These are phyloP conservation scores for Crataegus laevigata DNA, from an alignment of 306 rosid species.

Conservation along the genomic window DNA sequence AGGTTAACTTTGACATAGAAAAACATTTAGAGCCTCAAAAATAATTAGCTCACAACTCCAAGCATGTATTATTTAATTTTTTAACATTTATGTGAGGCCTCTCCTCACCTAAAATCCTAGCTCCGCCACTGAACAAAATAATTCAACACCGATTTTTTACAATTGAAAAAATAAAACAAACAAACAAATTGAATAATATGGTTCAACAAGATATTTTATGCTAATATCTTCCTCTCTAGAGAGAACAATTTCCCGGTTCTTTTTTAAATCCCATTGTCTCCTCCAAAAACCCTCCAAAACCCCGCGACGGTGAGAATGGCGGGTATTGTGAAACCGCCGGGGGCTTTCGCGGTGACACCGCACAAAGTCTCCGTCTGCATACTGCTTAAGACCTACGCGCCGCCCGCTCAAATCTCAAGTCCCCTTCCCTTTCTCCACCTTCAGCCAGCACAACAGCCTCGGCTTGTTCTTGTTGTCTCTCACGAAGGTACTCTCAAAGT, in stretches of 20 bases:
- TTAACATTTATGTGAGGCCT: no score
- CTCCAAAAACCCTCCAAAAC: constrained; percentile 1
- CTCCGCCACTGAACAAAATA: no score
- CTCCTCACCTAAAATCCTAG: no score
- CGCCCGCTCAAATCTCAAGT: constrained; percentile 57
- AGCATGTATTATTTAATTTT: no score
- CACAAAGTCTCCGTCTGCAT: constrained; percentile 88
- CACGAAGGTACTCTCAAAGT: constrained; percentile 48
- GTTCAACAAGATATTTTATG: no score
- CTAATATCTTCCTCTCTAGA: not conserved
- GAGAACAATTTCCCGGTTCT: not conserved
- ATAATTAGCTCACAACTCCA: no score
- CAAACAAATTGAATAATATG: not conserved
- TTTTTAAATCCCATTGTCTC: not conserved
- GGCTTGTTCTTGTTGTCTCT: constrained; percentile 72
- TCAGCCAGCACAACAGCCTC: constrained; percentile 74
- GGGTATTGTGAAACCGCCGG: constrained; percentile 59
- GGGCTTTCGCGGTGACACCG: constrained; percentile 70
- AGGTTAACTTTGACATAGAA: no score
- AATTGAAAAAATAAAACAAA: not conserved
- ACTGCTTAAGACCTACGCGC: constrained; percentile 73
- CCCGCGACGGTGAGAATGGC: constrained; percentile 30
- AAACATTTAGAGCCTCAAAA: no score
- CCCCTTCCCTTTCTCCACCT: constrained; percentile 68
- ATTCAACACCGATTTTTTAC: no score